Conservation (phyloP, 352 stramenopile genomes). For the Peronospora destructor region DNA sequence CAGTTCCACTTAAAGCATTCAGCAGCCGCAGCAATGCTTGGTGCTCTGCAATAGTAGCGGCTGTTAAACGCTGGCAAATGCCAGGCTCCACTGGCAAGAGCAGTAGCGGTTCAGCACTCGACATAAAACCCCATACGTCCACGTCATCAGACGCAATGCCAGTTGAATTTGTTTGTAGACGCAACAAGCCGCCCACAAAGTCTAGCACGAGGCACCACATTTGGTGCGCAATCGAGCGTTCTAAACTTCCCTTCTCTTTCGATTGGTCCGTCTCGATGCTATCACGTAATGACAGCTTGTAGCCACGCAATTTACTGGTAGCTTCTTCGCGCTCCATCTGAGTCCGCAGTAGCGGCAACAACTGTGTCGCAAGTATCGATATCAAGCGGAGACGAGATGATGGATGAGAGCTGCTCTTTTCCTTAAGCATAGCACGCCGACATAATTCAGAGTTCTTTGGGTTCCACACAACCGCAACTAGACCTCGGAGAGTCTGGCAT, state of each 20-base stretch:
- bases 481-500: constrained; percentile 36
- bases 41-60: constrained; percentile 45
- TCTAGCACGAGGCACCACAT: constrained; percentile 57
- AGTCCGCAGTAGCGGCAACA: constrained; percentile 38
- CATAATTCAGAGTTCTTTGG: constrained; percentile 40
- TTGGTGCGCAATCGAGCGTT: constrained; percentile 40
- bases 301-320: constrained; percentile 30
- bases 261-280: constrained; percentile 1
- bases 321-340: constrained; percentile 38
- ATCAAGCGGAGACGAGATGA: constrained; percentile 31
- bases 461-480: constrained; percentile 52
- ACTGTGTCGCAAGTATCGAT: constrained; percentile 39
- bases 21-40: constrained; percentile 38
- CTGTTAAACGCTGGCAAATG: constrained; percentile 28
- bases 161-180: constrained; percentile 17
- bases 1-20: constrained; percentile 34
- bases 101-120: constrained; percentile 39
- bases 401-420: constrained; percentile 1
- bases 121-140: constrained; percentile 54
- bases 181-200: constrained; percentile 37
- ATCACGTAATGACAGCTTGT: constrained; percentile 12
- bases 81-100: constrained; percentile 30
- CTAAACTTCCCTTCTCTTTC: constrained; percentile 10
- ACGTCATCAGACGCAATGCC: constrained; percentile 8
- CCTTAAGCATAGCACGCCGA: constrained; percentile 38